Conservation (phyloP, 257 asterid species). For the Solanum medicagineum region DNA sequence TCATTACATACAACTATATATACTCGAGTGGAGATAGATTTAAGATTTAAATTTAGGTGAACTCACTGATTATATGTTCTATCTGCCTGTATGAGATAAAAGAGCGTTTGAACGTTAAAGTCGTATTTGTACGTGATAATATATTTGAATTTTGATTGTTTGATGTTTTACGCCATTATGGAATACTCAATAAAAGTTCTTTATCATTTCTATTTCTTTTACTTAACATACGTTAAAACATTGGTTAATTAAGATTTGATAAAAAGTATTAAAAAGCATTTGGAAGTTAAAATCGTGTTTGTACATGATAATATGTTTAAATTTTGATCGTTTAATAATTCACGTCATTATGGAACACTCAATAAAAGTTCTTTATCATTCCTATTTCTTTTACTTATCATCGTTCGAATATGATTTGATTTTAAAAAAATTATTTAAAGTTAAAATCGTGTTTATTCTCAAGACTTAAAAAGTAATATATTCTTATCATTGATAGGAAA, state of each 20-base stretch:
- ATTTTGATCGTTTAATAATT: too few relatives aligned
- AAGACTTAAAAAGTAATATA: background rate
- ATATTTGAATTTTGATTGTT: background rate
- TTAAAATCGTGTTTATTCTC: background rate
- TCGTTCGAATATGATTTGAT: background rate
- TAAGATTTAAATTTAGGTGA: background rate
- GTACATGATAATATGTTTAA: too few relatives aligned
- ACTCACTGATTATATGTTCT: background rate
- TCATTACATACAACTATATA: background rate
- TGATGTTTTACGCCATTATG: background rate
- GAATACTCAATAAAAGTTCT: background rate
- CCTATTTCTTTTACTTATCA: background rate
- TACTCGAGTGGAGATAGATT: background rate
- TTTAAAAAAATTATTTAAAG: background rate
- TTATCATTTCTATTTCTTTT: background rate
- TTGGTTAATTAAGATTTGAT: too few relatives aligned
- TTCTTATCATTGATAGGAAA: background rate
- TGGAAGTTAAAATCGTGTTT: too few relatives aligned
- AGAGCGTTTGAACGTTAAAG: background rate
- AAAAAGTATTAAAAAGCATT: too few relatives aligned
- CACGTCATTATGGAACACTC: too few relatives aligned
- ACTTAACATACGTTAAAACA: background rate
- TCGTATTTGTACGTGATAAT: background rate
- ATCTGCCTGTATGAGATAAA: background rate
- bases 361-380: too few relatives aligned